phyloP scores from a whole-genome alignment of 78 protist genomes.

The Planoprotostelium fungivorum region DNA sequence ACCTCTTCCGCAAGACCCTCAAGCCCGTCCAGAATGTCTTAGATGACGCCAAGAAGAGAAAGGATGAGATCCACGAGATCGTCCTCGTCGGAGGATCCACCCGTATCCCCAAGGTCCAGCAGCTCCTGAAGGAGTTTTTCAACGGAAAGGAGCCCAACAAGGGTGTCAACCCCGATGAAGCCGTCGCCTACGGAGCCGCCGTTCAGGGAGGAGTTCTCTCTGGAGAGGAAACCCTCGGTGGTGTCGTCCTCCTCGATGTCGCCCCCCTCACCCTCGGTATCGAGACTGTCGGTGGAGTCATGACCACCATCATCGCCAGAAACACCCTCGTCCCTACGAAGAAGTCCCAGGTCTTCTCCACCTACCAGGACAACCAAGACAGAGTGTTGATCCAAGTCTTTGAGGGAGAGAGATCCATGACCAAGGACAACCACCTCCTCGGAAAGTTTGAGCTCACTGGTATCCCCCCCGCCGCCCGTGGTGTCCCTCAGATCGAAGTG shows the following conservation, averaged over 20 bases:
- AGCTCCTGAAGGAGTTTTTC: slow-evolving; percentile 93
- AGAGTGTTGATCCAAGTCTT: slow-evolving; percentile 91
- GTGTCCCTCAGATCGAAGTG: slow-evolving; percentile 96
- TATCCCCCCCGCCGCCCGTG: slow-evolving; percentile 95
- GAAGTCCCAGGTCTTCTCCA: slow-evolving; percentile 94
- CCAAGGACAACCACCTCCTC: slow-evolving; percentile 90
- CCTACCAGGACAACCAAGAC: slow-evolving; percentile 93
- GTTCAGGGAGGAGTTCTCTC: slow-evolving; percentile 97
- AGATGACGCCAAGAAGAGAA: slow-evolving; percentile 86
- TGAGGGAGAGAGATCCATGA: slow-evolving; percentile 98
- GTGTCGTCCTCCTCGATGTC: slow-evolving; percentile 90
- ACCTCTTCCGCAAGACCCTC: slow-evolving; percentile 92
- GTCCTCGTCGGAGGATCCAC: slow-evolving; percentile 99
- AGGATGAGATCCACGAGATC: slow-evolving; percentile 91
- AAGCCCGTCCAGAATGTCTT: slow-evolving; percentile 90
- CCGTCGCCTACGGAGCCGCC: slow-evolving; percentile 99
- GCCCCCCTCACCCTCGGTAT: slow-evolving; percentile 96
- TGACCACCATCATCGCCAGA: slow-evolving; percentile 91
- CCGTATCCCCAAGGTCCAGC: slow-evolving; percentile 98
- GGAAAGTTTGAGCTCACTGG: slow-evolving; percentile 88
- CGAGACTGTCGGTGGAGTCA: slow-evolving; percentile 98
- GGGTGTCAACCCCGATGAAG: slow-evolving; percentile 99
- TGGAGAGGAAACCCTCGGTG: slow-evolving; percentile 33
- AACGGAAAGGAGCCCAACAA: slow-evolving; percentile 96
- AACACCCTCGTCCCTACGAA: slow-evolving; percentile 93